Evolutionary conservation across 2,329 filamentous ascomycete species (phyloP).

Genomic region (Fusarium transvaalense): DNA sequence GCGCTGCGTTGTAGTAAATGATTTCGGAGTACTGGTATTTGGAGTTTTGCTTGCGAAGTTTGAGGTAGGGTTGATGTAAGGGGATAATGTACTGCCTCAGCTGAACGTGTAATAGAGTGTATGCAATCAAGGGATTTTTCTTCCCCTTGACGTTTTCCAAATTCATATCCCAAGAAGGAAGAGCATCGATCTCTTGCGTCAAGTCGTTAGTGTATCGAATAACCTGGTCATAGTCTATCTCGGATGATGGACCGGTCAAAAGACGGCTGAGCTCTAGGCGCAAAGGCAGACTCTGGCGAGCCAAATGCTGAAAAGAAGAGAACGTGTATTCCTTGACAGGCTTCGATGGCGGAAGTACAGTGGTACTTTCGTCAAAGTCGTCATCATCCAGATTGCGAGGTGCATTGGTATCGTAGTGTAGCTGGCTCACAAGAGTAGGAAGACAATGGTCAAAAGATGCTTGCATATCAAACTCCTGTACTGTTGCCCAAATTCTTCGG

Average conservation of each 20-base stretch:
- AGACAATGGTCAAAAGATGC: conserved; percentile 71
- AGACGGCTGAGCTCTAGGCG: conserved; percentile 69
- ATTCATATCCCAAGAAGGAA: conserved; percentile 67
- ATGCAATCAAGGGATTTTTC: conserved; percentile 69
- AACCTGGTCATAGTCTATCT: conserved; percentile 72
- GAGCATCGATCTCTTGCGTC: conserved; percentile 70
- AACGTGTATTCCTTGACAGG: conserved; percentile 67
- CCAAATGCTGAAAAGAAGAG: conserved; percentile 69
- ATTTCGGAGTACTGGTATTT: conserved; percentile 74
- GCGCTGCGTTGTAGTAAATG: conserved; percentile 72
- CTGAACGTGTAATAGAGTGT: conserved; percentile 71
- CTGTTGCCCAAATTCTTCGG: conserved; percentile 70
- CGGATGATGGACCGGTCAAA: conserved; percentile 65
- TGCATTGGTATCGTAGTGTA: conserved; percentile 67
- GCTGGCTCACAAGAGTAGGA: conserved; percentile 68
- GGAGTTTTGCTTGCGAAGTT: conserved; percentile 69
- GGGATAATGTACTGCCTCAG: conserved; percentile 72
- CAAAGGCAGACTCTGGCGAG: conserved; percentile 67
- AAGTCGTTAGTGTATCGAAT: conserved; percentile 72
- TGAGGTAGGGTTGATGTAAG: conserved; percentile 71
- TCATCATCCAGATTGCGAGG: conserved; percentile 70
- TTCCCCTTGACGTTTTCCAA: conserved; percentile 54
- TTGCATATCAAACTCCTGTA: conserved; percentile 73
- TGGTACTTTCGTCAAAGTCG: conserved; percentile 67
- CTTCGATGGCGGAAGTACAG: conserved; percentile 64